Evolutionary conservation across 441 rosid species (phyloP).

Genomic region (Gossypium trilobum): DNA sequence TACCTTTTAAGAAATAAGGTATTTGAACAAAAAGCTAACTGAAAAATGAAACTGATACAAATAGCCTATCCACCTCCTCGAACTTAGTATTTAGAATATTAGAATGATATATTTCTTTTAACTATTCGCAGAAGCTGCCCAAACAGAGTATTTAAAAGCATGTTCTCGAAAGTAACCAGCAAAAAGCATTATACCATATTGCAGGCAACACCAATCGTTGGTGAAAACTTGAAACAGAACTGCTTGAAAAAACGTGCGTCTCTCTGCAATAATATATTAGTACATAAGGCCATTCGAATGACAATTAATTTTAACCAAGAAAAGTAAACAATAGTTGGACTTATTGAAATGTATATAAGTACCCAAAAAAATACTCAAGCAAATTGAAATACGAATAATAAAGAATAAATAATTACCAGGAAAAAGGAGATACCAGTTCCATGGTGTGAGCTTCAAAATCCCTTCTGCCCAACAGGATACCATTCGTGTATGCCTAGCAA

Average conservation of each 20-base stretch:
- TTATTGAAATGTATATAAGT: background rate
- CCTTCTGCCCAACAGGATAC: conserved; percentile 33
- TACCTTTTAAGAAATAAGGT: background rate
- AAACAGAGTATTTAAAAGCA: conserved; percentile 6
- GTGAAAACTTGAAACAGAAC: conserved; percentile 69
- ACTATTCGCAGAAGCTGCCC: background rate
- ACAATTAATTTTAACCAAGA: background rate
- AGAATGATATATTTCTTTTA: conserved; percentile 4
- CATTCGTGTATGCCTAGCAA: conserved; percentile 42
- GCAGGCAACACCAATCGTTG: conserved; percentile 41
- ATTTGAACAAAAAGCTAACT: background rate
- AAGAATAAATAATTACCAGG: conserved; percentile 63
- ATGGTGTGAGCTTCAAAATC: conserved; percentile 33
- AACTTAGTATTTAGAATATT: conserved; percentile 3
- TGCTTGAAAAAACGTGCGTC: conserved; percentile 41
- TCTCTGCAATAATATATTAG: conserved; percentile 47
- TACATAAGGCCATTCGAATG: conserved; percentile 2
- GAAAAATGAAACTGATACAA: conserved; percentile 2
- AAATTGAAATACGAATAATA: conserved; percentile 16
- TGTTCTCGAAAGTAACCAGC: background rate
- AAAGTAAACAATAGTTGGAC: background rate
- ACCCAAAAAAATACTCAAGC: background rate
- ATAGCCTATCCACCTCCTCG: conserved; percentile 13
- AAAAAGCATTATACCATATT: conserved; percentile 56
- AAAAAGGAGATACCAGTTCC: conserved; percentile 78